Base-by-base conservation (phyloP, 2,329 filamentous ascomycete genomes). In the Neofusicoccum cordaticola region DNA sequence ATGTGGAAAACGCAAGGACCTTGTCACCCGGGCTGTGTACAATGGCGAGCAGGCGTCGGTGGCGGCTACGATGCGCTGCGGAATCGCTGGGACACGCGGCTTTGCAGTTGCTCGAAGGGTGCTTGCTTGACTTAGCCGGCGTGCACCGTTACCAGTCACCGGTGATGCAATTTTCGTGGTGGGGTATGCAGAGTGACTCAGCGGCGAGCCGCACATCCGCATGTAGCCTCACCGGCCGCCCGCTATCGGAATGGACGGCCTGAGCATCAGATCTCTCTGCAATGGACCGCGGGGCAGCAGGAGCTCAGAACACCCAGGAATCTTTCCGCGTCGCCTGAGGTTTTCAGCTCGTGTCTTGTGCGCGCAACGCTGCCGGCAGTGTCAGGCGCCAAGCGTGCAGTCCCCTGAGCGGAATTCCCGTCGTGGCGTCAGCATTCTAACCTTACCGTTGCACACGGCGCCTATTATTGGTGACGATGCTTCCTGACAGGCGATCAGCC, bases 371-470 rank as follows among this genome's bases (percentile, higher is more conserved):
- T 22, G 56, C 12, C n/a, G 42, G 42, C 31, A 37, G 17, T 60
- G 56, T 1, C 41, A 60, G 41, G 31, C 34, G 61, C 61, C 61
- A 63, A 63, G 61, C 19, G 7, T 17, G 31, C 34, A 22, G 37
- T 63, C 51, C 61, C 61, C 61, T 47, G 50, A 53, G 45, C 61
- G 61, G 61, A 27, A 41, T 53, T 53, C 61, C 50, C 61, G 61
- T 53, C 42, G 31, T 63, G 61, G 61, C 61, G 61, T 53, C 50
- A 60, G 41, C 56, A 45, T 60, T 60, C 37, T 60, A 37, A 60
- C 27, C 42, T 60, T 47, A 39, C 56, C 27, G 56, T 60, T 44
- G 27, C 56, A 60, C 56, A 60, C 19, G 42, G 56, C 56, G 56
- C 12, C 56, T 37, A 58, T 45, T 41, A 22, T 22, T 42, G 27